A percentile compares a stretch with the other conserved stretches of the same genome.
These are phyloP conservation scores for Saccharum officinarum DNA, from an alignment of 176 grass and related monocot genomes.

Conservation along the genomic window DNA sequence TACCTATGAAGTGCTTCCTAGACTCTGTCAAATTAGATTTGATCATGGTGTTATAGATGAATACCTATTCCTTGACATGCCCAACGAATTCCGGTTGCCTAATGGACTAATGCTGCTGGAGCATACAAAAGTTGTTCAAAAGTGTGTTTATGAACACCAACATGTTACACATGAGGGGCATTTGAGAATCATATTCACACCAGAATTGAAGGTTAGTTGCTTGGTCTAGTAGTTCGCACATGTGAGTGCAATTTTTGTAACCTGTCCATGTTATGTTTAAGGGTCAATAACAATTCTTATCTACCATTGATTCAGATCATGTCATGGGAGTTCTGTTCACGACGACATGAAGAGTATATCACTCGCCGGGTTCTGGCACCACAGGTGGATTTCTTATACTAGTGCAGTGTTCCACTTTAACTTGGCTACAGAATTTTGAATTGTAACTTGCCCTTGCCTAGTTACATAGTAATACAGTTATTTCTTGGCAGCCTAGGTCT, in stretches of 20 bases:
- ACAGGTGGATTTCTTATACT: constrained; percentile 56
- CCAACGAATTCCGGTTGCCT: constrained; percentile 73
- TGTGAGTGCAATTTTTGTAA: not conserved
- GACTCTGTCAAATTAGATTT: constrained; percentile 97
- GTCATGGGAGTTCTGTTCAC: constrained; percentile 97
- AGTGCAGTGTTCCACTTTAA: not conserved
- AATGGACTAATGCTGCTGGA: constrained; percentile 82
- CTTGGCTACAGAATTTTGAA: not conserved
- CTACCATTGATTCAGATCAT: constrained; percentile 60
- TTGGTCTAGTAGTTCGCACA: constrained; percentile 1
- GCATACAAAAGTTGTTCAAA: constrained; percentile 90
- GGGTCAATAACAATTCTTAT: constrained; percentile 40
- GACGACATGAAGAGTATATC: constrained; percentile 81
- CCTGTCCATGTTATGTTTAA: constrained; percentile 12
- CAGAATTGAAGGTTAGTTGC: constrained; percentile 76
- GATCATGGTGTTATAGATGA: constrained; percentile 93
- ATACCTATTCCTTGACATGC: constrained; percentile 85
- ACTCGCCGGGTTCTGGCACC: constrained; percentile 75
- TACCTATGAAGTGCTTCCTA: constrained; percentile 90
- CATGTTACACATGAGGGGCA: constrained; percentile 84
- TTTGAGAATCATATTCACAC: constrained; percentile 93
- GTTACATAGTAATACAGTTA: not conserved
- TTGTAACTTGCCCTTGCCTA: not conserved
- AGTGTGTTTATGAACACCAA: constrained; percentile 89
- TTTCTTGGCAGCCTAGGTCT: not conserved